These are phyloP conservation scores for Cercophora scortea DNA, from an alignment of 495 filamentous ascomycete species.

Conservation along the genomic window DNA sequence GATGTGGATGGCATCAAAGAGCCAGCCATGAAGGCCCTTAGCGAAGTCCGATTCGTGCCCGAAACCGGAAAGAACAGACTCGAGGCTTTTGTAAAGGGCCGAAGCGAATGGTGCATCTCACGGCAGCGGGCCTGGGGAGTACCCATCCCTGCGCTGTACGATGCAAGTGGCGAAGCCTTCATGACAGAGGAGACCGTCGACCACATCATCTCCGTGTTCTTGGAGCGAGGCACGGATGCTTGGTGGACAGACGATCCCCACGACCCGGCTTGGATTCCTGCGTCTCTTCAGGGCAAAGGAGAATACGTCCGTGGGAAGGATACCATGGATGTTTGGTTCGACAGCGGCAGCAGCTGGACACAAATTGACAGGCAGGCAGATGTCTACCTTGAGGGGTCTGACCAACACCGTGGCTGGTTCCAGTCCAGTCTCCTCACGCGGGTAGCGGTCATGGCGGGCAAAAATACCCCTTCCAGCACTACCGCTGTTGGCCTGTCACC, in stretches of 20 bases:
- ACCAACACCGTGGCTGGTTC: conserved; percentile 98
- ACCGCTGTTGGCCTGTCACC: conserved; percentile 40
- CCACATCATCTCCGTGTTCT: conserved; percentile 75
- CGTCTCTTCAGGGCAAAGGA: conserved; percentile 36
- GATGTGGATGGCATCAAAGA: conserved; percentile 77
- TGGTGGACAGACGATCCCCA: conserved; percentile 84
- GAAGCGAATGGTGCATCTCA: conserved; percentile 98
- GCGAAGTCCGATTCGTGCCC: conserved; percentile 71
- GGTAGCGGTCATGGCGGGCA: conserved; percentile 37
- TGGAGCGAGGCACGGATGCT: conserved; percentile 70
- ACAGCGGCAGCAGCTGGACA: conserved; percentile 94
- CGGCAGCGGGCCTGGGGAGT: conserved; percentile 94
- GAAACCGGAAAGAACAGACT: conserved; percentile 62
- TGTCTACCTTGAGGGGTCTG: conserved; percentile 86
- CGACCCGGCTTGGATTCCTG: conserved; percentile 66
- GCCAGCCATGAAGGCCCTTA: conserved; percentile 56
- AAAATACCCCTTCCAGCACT: conserved; percentile 4
- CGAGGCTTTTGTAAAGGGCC: conserved; percentile 73
- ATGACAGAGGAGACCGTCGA: conserved; percentile 70
- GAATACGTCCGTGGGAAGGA: conserved; percentile 74
- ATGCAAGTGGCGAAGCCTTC: conserved; percentile 59
- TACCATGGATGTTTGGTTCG: conserved; percentile 99
- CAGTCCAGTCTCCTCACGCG: conserved; percentile 95
- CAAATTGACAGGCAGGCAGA: conserved; percentile 58
- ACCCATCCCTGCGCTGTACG: conserved; percentile 86